Base-by-base conservation (phyloP, 352 stramenopile species). In the Aphanomyces astaci region DNA sequence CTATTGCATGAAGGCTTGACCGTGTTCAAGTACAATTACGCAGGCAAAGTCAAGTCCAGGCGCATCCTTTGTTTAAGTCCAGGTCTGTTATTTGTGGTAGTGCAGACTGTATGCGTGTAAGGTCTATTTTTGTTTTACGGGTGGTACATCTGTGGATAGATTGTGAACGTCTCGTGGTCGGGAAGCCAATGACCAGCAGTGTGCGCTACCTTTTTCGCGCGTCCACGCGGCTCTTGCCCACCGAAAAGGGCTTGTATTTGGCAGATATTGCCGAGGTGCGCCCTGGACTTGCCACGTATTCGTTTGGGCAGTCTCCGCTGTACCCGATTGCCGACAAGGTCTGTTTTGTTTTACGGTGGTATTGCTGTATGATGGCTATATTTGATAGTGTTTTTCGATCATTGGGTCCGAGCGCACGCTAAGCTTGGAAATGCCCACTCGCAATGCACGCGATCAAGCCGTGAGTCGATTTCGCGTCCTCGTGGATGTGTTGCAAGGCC, bases 351-450 rank as follows among this genome's bases (percentile, higher is more conserved):
- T 10, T 22, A 36, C 13, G 30, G 13, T 24, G 5, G 54, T 46
- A 10, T 17, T 13, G n/a, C 24, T 63, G 13, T 5, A 63, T 56
- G 36, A 17, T 19, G 49, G 9, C 27, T 64, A 17, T 17, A 17
- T 46, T 46, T 17, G 10, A 28, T 19, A 64, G 56, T 64, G 56
- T 30, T 64, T 64, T n/a, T 49, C 56, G 10, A 64, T 64, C 27
- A 15, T 64, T 27, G 43, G 56, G 11, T 64, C 56, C 19, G 56
- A 64, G 25, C 22, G 7, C 1, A 64, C 56, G 22, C 49, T 24
- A 17, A 30, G 36, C 13, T 27, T 64, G 9, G 56, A 64, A 30
- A 19, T 64, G 19, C 22, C 56, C 10, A 51, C 56, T 15, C 17
- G n/a, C 1, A 32, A 28, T 17, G 56, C 56, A 2, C 36, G 56